phyloP scores from a whole-genome alignment of 139 green algal genomes.

The Medakamo hakoo region DNA sequence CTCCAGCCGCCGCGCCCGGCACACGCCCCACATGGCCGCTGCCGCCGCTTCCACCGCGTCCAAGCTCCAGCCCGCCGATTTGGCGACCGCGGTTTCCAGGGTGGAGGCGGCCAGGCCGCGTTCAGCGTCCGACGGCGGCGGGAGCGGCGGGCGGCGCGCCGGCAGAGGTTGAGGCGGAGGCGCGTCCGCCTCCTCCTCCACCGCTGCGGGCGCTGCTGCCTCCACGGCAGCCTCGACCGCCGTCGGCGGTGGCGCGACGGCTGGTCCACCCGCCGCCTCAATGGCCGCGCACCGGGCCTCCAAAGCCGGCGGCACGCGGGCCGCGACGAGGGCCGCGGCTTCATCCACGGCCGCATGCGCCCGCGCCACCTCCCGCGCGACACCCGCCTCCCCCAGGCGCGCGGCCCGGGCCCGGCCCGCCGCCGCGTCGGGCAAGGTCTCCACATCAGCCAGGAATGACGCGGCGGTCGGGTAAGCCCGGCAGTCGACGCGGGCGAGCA shows the following conservation, averaged over 20 bases:
- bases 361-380: constrained; percentile 13
- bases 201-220: constrained; percentile 1
- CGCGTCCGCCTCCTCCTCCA: neutral
- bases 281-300: constrained; percentile 28
- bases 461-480: constrained; percentile 33
- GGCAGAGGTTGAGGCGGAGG: neutral
- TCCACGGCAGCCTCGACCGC: constrained; percentile 8
- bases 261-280: constrained; percentile 20
- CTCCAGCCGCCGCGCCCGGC: neutral
- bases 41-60: neutral
- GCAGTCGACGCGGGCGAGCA: constrained; percentile 46
- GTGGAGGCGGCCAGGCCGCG: neutral
- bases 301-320: constrained; percentile 22
- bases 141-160: too few species aligned
- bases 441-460: constrained; percentile 44
- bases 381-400: neutral
- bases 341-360: constrained; percentile 31
- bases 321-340: constrained; percentile 11
- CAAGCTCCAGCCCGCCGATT: neutral
- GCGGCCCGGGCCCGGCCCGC: constrained; percentile 14
- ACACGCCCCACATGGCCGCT: neutral
- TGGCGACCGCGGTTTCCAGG: neutral
- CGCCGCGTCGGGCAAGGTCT: constrained; percentile 24
- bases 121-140: neutral
- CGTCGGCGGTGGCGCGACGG: constrained; percentile 16